Percentiles rank a stretch among this genome's conserved stretches.
phyloP scores from a whole-genome alignment of 2,329 filamentous ascomycete genomes.

The Trichoderma sp. region DNA sequence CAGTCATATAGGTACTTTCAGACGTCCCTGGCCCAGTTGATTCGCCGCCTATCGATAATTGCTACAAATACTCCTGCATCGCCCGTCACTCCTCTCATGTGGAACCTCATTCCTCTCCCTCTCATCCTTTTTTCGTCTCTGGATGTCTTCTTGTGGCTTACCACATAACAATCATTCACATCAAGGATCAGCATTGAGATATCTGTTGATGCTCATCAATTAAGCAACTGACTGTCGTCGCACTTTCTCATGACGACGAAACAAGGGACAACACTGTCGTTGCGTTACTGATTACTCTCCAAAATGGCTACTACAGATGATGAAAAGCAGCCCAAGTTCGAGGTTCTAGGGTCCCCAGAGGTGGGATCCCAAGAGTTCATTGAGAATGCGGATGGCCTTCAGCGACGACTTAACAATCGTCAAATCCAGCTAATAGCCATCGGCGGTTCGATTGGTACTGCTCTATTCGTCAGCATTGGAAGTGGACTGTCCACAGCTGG shows the following conservation, averaged over 20 bases:
- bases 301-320: conserved; percentile 27
- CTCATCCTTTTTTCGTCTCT: background rate
- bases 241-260: background rate
- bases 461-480: conserved; percentile 61
- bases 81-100: background rate
- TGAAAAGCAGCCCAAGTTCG: conserved; percentile 30
- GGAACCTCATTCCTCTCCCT: background rate
- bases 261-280: background rate
- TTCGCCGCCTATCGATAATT: background rate
- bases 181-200: background rate
- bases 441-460: conserved; percentile 56
- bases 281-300: background rate
- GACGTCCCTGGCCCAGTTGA: background rate
- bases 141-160: background rate
- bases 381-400: conserved; percentile 39
- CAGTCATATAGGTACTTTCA: background rate
- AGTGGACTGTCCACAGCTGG: conserved; percentile 47
- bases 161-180: background rate
- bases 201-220: background rate
- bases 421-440: conserved; percentile 59
- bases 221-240: background rate
- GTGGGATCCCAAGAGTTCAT: conserved; percentile 24
- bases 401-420: conserved; percentile 51
- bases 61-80: conserved; percentile 14
- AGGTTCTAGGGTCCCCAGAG: conserved; percentile 25